Conservation (phyloP, 805 yeast species). For the Pichia thaimueangensis region DNA sequence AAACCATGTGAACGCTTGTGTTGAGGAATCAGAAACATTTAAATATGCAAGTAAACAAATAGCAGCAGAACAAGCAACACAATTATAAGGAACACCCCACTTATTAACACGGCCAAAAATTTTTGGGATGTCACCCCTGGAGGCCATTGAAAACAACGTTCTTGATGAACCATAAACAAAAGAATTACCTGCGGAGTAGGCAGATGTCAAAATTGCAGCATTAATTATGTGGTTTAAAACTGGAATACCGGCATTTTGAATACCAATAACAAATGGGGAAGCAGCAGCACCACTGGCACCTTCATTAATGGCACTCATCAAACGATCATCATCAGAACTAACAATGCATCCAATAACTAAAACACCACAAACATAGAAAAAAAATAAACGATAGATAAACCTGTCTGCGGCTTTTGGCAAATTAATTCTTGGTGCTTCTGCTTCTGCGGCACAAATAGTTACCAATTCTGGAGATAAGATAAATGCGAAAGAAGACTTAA, state of each 20-base stretch:
- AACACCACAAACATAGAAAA: conserved; percentile 52
- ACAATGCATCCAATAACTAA: conserved; percentile 57
- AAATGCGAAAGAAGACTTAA: conserved; percentile 62
- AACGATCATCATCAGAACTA: conserved; percentile 41
- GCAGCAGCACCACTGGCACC: conserved; percentile 60
- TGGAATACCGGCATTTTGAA: conserved; percentile 56
- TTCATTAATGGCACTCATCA: conserved; percentile 38
- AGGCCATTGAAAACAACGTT: conserved; percentile 65
- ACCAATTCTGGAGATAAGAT: conserved; percentile 60
- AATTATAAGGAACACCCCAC: conserved; percentile 61
- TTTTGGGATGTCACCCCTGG: conserved; percentile 68
- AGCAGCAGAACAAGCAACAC: conserved; percentile 44
- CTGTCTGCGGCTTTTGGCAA: conserved; percentile 57
- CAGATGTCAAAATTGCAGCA: conserved; percentile 52
- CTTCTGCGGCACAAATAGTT: conserved; percentile 51
- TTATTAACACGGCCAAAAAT: conserved; percentile 55
- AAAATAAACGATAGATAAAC: conserved; percentile 54
- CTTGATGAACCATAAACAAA: conserved; percentile 70
- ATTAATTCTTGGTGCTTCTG: conserved; percentile 50
- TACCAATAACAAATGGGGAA: conserved; percentile 84
- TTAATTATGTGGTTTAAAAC: conserved; percentile 75
- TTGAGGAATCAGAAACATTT: conserved; percentile 53
- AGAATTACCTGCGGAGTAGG: conserved; percentile 67
- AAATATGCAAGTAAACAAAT: conserved; percentile 56
- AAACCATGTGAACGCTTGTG: conserved; percentile 61